Conservation (phyloP, 2,329 filamentous ascomycete species). For the Ophiosphaerella narmari region DNA sequence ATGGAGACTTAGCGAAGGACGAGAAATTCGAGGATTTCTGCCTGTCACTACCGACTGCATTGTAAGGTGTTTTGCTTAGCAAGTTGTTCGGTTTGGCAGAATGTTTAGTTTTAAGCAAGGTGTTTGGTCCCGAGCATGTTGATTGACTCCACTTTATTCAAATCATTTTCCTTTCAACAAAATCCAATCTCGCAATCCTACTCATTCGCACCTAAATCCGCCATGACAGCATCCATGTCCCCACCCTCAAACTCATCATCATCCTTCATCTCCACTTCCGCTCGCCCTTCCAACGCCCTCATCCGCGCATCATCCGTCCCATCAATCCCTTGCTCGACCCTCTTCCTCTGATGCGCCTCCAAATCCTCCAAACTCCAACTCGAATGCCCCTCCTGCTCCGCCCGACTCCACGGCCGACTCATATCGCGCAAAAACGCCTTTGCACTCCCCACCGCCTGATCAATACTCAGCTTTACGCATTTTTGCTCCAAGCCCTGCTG, state of each 20-base stretch:
- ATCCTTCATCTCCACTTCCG: slow-evolving; percentile 25
- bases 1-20: slow-evolving; percentile 71
- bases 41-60: not conserved
- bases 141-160: not conserved
- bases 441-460: slow-evolving; percentile 89
- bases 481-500: slow-evolving; percentile 82
- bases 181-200: not conserved
- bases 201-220: slow-evolving; percentile 27
- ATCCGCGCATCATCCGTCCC: slow-evolving; percentile 60
- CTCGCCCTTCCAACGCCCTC: slow-evolving; percentile 37
- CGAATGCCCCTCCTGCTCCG: slow-evolving; percentile 88
- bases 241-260: slow-evolving; percentile 42
- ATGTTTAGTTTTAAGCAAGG: not conserved
- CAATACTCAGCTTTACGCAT: slow-evolving; percentile 88
- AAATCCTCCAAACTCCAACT: slow-evolving; percentile 87
- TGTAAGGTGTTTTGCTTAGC: not conserved
- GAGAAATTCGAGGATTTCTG: no score
- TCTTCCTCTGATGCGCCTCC: slow-evolving; percentile 75
- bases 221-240: slow-evolving; percentile 45
- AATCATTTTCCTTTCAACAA: not conserved
- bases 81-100: no score
- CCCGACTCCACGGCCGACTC: slow-evolving; percentile 83
- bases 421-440: slow-evolving; percentile 89
- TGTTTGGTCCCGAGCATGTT: no score
- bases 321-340: slow-evolving; percentile 69